Evolutionary conservation across 2,329 filamentous ascomycete genomes (phyloP).

Genomic region (Trichoderma koningii): DNA sequence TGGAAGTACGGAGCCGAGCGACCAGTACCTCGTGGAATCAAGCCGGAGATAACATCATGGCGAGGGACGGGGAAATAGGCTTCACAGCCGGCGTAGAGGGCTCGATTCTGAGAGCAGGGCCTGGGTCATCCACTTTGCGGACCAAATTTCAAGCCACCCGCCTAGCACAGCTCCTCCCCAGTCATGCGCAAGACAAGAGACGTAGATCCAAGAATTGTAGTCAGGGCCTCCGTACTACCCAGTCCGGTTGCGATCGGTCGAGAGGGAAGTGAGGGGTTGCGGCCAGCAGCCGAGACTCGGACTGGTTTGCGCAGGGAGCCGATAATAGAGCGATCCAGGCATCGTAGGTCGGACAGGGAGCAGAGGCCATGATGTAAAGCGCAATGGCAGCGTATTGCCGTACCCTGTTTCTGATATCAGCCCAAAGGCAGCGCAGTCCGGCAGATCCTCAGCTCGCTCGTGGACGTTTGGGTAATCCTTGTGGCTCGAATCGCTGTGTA

Average conservation of each 20-base stretch:
- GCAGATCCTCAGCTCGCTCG: neutral
- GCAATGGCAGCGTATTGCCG: neutral
- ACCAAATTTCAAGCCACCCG: neutral
- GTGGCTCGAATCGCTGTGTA: neutral
- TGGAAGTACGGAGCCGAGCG: neutral
- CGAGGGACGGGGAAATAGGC: neutral
- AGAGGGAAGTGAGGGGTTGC: slow-evolving; percentile 17
- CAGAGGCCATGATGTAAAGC: slow-evolving; percentile 4
- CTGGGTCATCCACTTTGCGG: neutral
- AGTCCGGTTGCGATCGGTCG: neutral
- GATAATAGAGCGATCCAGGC: neutral
- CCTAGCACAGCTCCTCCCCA: neutral
- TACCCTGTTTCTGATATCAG: neutral
- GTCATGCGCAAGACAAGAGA: neutral
- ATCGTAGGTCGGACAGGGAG: neutral
- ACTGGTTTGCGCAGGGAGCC: neutral
- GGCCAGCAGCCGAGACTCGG: slow-evolving; percentile 16
- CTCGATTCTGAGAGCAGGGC: neutral
- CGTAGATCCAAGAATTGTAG: neutral
- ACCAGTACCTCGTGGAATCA: neutral
- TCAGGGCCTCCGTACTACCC: neutral
- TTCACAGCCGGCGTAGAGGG: neutral
- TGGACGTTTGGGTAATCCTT: neutral
- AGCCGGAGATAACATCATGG: neutral
- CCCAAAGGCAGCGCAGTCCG: neutral